phyloP scores from a whole-genome alignment of 768 basidiomycete genomes.

The Leccinum variicolor region DNA sequence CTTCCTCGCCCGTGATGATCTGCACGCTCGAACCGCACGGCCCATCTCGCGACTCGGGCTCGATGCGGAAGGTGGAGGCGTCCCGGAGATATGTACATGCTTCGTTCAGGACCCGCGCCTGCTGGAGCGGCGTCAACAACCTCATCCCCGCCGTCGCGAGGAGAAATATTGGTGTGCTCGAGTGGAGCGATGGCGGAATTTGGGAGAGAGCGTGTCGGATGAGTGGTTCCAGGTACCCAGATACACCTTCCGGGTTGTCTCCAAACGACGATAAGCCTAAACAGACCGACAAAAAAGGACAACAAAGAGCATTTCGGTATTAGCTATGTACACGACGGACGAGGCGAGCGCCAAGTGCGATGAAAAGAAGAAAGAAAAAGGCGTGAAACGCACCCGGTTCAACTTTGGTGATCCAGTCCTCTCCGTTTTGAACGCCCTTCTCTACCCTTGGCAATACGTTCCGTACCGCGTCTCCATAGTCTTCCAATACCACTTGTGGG shows the following conservation, averaged over 20 bases:
- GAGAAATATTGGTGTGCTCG: constrained; percentile 86
- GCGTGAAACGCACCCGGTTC: constrained; percentile 74
- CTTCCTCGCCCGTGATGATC: constrained; percentile 97
- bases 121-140: constrained; percentile 64
- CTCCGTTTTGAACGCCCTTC: constrained; percentile 79
- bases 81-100: constrained; percentile 73
- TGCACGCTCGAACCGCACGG: constrained; percentile 92
- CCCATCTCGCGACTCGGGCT: constrained; percentile 57
- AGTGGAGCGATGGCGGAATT: constrained; percentile 83
- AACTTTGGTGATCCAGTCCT: constrained; percentile 87
- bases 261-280: constrained; percentile 86
- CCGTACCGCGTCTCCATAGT: constrained; percentile 46
- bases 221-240: constrained; percentile 75
- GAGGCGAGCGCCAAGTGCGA: neutral
- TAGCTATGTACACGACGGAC: neutral
- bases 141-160: constrained; percentile 99
- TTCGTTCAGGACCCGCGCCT: constrained; percentile 66
- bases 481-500: constrained; percentile 57
- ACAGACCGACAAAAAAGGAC: neutral
- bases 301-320: neutral
- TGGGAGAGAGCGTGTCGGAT: constrained; percentile 77
- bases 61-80: constrained; percentile 79
- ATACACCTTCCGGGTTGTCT: constrained; percentile 65
- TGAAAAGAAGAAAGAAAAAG: neutral
- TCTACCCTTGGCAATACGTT: constrained; percentile 78